A percentile compares a stretch with the other conserved stretches of the same genome.
Evolutionary conservation across 2,329 filamentous ascomycete species (phyloP).

Genomic region (Verticillium dahliae): DNA sequence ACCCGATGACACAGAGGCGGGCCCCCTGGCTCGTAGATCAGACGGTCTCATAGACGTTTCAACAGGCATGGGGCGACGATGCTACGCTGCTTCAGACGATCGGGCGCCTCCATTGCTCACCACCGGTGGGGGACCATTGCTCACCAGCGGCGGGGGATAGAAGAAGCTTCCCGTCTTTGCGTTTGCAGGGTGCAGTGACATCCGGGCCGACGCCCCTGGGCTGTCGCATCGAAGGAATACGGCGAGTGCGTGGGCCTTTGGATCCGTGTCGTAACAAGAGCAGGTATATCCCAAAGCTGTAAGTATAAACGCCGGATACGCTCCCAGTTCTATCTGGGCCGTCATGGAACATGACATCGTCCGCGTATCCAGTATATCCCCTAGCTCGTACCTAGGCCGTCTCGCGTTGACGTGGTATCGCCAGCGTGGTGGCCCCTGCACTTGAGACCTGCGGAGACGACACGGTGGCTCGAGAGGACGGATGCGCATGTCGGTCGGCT

Average conservation of each 20-base stretch:
- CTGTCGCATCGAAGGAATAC: not conserved
- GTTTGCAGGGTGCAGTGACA: not conserved
- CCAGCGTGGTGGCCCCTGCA: too few relatives aligned
- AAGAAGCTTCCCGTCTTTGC: not conserved
- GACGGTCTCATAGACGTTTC: conserved; percentile 11
- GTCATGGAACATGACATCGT: too few relatives aligned
- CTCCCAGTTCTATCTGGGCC: too few relatives aligned
- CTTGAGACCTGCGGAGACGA: too few relatives aligned
- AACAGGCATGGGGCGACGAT: not conserved
- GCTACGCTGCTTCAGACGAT: not conserved
- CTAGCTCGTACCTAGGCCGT: too few relatives aligned
- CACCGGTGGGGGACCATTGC: too few relatives aligned
- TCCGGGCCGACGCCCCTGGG: not conserved
- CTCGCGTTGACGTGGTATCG: too few relatives aligned
- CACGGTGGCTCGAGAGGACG: too few relatives aligned
- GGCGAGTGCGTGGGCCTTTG: not conserved
- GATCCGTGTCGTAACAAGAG: not conserved
- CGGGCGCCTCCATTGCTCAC: not conserved
- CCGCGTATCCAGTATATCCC: too few relatives aligned
- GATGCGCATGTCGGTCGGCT: too few relatives aligned
- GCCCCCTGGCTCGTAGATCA: conserved; percentile 9
- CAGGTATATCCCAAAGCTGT: too few relatives aligned
- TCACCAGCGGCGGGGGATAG: not conserved
- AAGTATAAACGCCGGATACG: too few relatives aligned
- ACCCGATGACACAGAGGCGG: conserved; percentile 11